These are phyloP conservation scores for Penicillium crustosum DNA, from an alignment of 2,329 filamentous ascomycete species.

Conservation along the genomic window DNA sequence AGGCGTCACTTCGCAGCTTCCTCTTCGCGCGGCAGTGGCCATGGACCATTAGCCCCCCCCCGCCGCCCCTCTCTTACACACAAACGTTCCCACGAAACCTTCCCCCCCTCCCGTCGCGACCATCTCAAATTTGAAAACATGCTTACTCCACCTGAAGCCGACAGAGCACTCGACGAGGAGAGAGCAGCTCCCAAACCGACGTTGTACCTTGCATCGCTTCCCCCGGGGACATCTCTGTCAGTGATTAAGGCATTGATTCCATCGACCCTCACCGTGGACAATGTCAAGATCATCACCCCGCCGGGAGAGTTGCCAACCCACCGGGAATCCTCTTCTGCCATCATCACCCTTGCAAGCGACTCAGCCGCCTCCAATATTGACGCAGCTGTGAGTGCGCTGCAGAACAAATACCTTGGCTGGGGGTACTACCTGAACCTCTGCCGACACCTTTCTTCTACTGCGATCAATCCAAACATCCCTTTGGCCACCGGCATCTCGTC, in stretches of 20 bases:
- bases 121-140: constrained; percentile 40
- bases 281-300: constrained; percentile 68
- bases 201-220: constrained; percentile 55
- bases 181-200: constrained; percentile 55
- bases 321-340: constrained; percentile 71
- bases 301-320: constrained; percentile 53
- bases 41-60: constrained; percentile 50
- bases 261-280: constrained; percentile 64
- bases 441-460: constrained; percentile 75
- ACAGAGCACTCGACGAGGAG: constrained; percentile 45
- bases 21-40: constrained; percentile 50
- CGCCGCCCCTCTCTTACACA: constrained; percentile 41
- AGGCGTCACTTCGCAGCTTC: constrained; percentile 63
- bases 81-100: constrained; percentile 47
- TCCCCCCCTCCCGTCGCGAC: constrained; percentile 43
- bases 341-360: constrained; percentile 77
- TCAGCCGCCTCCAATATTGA: constrained; percentile 84
- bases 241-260: constrained; percentile 52
- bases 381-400: constrained; percentile 70
- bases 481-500: constrained; percentile 49
- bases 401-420: constrained; percentile 81
- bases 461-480: constrained; percentile 58
- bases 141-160: constrained; percentile 45
- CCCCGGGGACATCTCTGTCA: constrained; percentile 52
- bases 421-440: constrained; percentile 80